Evolutionary conservation across 495 filamentous ascomycete genomes (phyloP).

Genomic region (Thermochaetoides thermophila): DNA sequence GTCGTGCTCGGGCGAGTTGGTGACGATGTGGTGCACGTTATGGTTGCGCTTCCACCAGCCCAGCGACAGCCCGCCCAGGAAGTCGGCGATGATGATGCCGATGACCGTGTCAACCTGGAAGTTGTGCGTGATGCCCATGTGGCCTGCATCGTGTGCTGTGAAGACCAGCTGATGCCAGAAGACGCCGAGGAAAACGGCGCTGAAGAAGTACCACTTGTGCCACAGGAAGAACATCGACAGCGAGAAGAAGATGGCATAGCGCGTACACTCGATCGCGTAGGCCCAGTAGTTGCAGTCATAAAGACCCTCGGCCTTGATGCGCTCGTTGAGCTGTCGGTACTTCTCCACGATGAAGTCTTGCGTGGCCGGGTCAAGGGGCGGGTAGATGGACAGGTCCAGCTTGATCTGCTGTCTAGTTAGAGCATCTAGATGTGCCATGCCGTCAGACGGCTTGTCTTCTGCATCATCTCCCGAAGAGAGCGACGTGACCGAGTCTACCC

Average conservation of each 20-base stretch:
- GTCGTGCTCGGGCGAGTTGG: slow-evolving; percentile 92
- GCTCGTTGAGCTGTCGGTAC: slow-evolving; percentile 60
- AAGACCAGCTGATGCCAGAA: slow-evolving; percentile 97
- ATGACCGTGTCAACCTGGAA: slow-evolving; percentile 72
- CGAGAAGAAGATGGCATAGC: slow-evolving; percentile 60
- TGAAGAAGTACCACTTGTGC: slow-evolving; percentile 57
- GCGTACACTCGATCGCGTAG: slow-evolving; percentile 59
- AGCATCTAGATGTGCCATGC: slow-evolving; percentile 52
- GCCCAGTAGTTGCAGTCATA: slow-evolving; percentile 76
- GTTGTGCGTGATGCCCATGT: slow-evolving; percentile 92
- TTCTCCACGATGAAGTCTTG: slow-evolving; percentile 67
- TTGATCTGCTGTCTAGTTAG: slow-evolving; percentile 62
- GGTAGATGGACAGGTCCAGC: slow-evolving; percentile 68
- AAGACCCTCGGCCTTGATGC: slow-evolving; percentile 57
- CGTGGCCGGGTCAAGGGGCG: slow-evolving; percentile 55
- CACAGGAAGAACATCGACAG: slow-evolving; percentile 51
- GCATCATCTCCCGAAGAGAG: slow-evolving; percentile 30
- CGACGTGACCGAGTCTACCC: slow-evolving; percentile 26
- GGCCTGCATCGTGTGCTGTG: slow-evolving; percentile 87
- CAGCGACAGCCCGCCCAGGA: slow-evolving; percentile 73
- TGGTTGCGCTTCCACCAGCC: slow-evolving; percentile 98
- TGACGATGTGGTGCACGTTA: slow-evolving; percentile 97
- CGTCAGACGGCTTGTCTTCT: slow-evolving; percentile 21
- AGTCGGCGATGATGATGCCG: slow-evolving; percentile 84
- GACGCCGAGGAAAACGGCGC: slow-evolving; percentile 62